Evolutionary conservation across 441 rosid genomes (phyloP).

Genomic region (Syzygium malaccense): DNA sequence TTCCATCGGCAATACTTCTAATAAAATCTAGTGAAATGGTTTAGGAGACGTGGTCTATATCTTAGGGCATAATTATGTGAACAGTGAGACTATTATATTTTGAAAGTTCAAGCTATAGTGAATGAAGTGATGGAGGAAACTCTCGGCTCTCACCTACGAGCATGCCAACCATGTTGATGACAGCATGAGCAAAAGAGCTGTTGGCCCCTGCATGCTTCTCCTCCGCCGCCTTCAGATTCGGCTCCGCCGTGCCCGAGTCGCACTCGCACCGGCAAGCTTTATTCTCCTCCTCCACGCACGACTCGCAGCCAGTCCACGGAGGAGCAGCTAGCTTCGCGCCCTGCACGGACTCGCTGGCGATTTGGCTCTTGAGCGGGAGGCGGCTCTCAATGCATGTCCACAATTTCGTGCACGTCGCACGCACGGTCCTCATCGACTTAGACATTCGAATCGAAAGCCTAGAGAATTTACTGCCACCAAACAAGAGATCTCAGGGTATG

Average conservation of each 20-base stretch:
- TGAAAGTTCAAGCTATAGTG: not conserved
- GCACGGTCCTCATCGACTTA: not conserved
- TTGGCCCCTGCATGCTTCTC: conserved; percentile 6
- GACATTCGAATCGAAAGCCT: not conserved
- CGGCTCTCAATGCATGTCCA: not conserved
- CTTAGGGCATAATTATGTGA: not conserved
- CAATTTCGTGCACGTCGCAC: not conserved
- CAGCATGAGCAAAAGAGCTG: conserved; percentile 59
- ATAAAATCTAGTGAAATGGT: not conserved
- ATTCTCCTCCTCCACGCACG: conserved; percentile 28
- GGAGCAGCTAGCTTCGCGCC: conserved; percentile 13
- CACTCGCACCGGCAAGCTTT: conserved; percentile 6
- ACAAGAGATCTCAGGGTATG: not conserved
- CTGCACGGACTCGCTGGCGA: conserved; percentile 19
- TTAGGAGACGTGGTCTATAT: not conserved
- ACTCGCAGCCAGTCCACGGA: conserved; percentile 13
- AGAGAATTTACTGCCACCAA: not conserved
- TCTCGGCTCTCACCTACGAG: conserved; percentile 47
- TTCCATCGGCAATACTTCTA: not conserved
- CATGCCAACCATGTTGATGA: conserved; percentile 78
- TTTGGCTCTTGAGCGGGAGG: conserved; percentile 10
- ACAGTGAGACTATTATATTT: not conserved
- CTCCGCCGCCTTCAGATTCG: not conserved
- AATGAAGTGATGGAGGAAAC: not conserved
- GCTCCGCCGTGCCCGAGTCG: not conserved